Evolutionary conservation across 345 rosid genomes (phyloP), one percentile per base, ranked within the genome.

Genomic region (Gossypium bickii): DNA sequence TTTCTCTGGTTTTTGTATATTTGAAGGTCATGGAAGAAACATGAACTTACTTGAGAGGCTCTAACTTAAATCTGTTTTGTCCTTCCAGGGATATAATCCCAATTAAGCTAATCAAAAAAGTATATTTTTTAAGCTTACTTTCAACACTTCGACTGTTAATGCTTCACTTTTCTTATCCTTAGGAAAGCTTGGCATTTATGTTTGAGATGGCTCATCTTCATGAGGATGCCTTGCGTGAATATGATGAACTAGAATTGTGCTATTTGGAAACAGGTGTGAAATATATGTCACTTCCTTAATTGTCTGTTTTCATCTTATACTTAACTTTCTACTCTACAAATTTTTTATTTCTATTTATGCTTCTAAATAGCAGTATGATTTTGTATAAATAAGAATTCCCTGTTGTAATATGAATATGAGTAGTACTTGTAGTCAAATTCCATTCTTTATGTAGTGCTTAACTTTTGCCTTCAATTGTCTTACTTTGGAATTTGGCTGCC

Each of bases 111-210:
- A 34, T 34, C 1, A 6, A 3, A 65, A 43, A 18, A 18, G 4
- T 24, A 59, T 59, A 4, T 4, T 18, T 56, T 56, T 81, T 48
- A 67, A 72, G 72, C 72, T 66, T 77, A 44, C 56, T 69, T 51
- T 61, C 41, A 34, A 34, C 41, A 34, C 12, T 49, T 29, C 17
- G 71, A 78, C 74, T 76, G 43, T 67, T 70, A 72, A n/a, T 12
- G 20, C 58, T 73, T 25, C 67, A 55, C 77, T 74, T 51, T 67
- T 41, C 80, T 72, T 48, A 43, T 72, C 75, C 71, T 75, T 90
- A 95, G 99, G 99, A 93, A 87, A 95, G 98, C 87, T 83, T 95
- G 87, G 99, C 99, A 74, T 95, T 95, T 84, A 91, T 93, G 87
- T 91, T 95, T 86, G 99, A 95, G 85, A 91, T 95, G 94, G 92